Percentiles rank a stretch among this genome's conserved stretches.
phyloP scores from a whole-genome alignment of 1,284 basidiomycete species.

The Apiotrichum domesticum region DNA sequence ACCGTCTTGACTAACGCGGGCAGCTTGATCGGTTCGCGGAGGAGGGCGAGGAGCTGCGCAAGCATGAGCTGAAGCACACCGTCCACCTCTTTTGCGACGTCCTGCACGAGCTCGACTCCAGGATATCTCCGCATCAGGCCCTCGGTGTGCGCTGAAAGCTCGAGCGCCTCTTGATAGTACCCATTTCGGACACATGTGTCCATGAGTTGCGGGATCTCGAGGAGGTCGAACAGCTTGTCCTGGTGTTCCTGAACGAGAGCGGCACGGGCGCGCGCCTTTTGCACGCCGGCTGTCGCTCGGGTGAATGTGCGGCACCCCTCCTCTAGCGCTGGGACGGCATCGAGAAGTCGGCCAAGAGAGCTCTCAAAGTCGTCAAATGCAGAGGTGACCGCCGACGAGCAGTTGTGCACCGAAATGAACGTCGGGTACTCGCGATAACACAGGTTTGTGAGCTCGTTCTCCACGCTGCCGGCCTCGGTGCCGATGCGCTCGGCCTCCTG shows the following conservation, averaged over 20 bases:
- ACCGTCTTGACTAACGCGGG: conserved; percentile 83
- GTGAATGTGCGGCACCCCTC: conserved; percentile 61
- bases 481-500: conserved; percentile 66
- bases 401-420: conserved; percentile 69
- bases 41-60: conserved; percentile 63
- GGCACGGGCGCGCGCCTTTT: conserved; percentile 64
- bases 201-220: conserved; percentile 82
- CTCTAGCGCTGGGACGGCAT: conserved; percentile 64
- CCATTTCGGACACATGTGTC: conserved; percentile 87
- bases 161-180: conserved; percentile 82
- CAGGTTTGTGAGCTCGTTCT: conserved; percentile 76
- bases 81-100: conserved; percentile 67
- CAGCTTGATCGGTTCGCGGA: conserved; percentile 79
- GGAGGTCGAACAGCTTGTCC: conserved; percentile 80
- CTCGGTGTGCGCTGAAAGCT: conserved; percentile 64
- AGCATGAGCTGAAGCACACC: conserved; percentile 53
- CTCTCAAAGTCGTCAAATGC: conserved; percentile 61
- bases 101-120: conserved; percentile 49
- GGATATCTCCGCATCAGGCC: conserved; percentile 50
- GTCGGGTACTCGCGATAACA: conserved; percentile 83
- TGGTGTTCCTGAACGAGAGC: conserved; percentile 78
- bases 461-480: conserved; percentile 73
- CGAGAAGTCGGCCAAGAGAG: conserved; percentile 61
- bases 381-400: conserved; percentile 54
- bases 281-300: conserved; percentile 54